These are phyloP conservation scores for Cladophialophora carrionii DNA, from an alignment of 2,329 filamentous ascomycete genomes.

Conservation along the genomic window DNA sequence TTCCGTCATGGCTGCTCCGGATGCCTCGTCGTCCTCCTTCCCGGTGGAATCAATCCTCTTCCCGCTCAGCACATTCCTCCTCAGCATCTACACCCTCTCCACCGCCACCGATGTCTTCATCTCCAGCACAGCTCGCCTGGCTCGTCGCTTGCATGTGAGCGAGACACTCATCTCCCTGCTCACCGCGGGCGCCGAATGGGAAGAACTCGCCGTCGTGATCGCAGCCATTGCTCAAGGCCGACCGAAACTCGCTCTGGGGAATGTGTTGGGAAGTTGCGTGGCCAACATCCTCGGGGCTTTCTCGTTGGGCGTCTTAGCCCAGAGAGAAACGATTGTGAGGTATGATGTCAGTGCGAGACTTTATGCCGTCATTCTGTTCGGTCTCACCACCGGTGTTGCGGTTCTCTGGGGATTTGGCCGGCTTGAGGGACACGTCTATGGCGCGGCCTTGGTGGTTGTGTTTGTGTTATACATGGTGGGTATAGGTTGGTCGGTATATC, in stretches of 20 bases:
- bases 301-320: slow-evolving; percentile 55
- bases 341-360: slow-evolving; percentile 57
- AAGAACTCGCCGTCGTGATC: slow-evolving; percentile 58
- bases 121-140: slow-evolving; percentile 51
- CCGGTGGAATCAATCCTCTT: slow-evolving; percentile 13
- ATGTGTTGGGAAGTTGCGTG: slow-evolving; percentile 58
- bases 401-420: slow-evolving; percentile 19
- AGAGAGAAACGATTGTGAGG: slow-evolving; percentile 39
- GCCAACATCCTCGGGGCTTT: slow-evolving; percentile 62
- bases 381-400: slow-evolving; percentile 49
- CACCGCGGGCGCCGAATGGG: slow-evolving; percentile 60
- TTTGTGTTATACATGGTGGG: slow-evolving; percentile 53
- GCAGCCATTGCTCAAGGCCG: slow-evolving; percentile 53
- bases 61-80: slow-evolving; percentile 20
- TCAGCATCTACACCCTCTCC: slow-evolving; percentile 21
- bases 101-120: slow-evolving; percentile 10
- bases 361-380: slow-evolving; percentile 51
- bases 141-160: slow-evolving; percentile 51
- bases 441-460: slow-evolving; percentile 47
- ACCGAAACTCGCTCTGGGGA: slow-evolving; percentile 57
- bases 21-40: background rate
- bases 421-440: slow-evolving; percentile 39
- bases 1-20: background rate
- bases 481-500: slow-evolving; percentile 53
- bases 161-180: slow-evolving; percentile 56